Evolutionary conservation across 495 filamentous ascomycete species (phyloP), one percentile per base, ranked within the genome.

Genomic region (Penicillium cinerascens): DNA sequence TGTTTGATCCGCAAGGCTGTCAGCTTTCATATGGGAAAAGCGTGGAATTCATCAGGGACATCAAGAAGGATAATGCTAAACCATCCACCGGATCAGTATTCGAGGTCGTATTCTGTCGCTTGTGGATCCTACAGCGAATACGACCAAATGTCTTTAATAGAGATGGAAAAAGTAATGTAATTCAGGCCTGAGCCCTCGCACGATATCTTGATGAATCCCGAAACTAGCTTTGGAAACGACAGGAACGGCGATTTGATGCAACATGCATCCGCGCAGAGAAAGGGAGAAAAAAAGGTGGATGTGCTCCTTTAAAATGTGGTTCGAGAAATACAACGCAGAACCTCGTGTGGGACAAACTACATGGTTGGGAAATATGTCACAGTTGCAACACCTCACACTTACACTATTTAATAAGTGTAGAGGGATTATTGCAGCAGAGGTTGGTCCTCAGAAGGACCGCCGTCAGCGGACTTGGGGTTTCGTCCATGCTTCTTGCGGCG

Each of bases 401-500:
- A n/a, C n/a, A n/a, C n/a, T n/a, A n/a, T n/a, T n/a, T n/a, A n/a
- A n/a, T n/a, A n/a, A n/a, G n/a, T n/a, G n/a, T n/a, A n/a, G n/a
- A n/a, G n/a, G 11, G 10, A 33, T 43, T 35, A 53, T n/a, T 44
- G 47, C 43, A 70, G 41, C 16, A 63, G 63, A 8, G 67, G 55
- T 23, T 56, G 47, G 18, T 68, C 62, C 36, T 61, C 57, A 3
- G 40, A 18, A 47, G 49, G 20, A 22, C 43, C 43, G 10, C 55
- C 52, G 5, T 22, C 37, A 21, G 26, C 26, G 25, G 39, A 11
- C 35, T 64, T 63, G 10, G 56, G 42, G 29, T 54, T 51, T 2
- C 60, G 47, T 8, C 59, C 60, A 21, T 57, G 64, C 52, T 60
- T 66, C 49, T 64, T 67, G 22, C 60, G 60, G 22, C 69, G 67